These are phyloP conservation scores for Nakazawaea pomicola DNA, from an alignment of 805 yeast species.

Conservation along the genomic window DNA sequence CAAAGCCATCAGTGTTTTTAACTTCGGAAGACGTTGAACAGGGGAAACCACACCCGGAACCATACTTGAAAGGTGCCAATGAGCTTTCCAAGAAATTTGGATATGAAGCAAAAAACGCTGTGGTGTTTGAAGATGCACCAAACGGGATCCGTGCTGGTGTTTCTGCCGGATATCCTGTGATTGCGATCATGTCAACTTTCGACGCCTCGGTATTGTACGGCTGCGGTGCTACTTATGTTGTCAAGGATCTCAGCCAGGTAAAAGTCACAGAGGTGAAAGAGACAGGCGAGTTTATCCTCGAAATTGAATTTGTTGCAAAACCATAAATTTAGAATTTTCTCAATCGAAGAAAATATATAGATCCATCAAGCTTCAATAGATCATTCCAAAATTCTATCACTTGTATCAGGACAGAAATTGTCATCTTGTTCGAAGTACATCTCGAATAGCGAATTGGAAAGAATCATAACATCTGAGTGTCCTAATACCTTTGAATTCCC, in stretches of 20 bases:
- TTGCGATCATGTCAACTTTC: constrained; percentile 81
- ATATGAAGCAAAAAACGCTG: constrained; percentile 24
- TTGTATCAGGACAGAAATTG: no score
- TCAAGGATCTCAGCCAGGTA: constrained; percentile 63
- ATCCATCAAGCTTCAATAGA: no score
- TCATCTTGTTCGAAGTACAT: no score
- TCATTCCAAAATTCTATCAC: no score
- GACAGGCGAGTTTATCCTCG: constrained; percentile 28
- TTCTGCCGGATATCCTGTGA: constrained; percentile 74
- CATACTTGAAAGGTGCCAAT: constrained; percentile 58
- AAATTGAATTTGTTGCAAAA: constrained; percentile 36
- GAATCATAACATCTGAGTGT: not conserved
- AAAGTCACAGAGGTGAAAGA: constrained; percentile 53
- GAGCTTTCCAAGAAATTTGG: constrained; percentile 33
- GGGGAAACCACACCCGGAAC: constrained; percentile 88
- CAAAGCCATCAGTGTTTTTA: constrained; percentile 67
- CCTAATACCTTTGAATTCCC: not conserved
- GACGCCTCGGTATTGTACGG: constrained; percentile 60
- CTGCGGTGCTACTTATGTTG: constrained; percentile 79
- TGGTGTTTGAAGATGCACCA: constrained; percentile 86
- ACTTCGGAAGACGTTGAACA: constrained; percentile 74
- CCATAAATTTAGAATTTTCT: no score
- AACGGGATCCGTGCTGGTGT: constrained; percentile 83
- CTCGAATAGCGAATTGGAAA: not conserved
- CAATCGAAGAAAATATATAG: no score